A percentile compares a stretch with the other conserved stretches of the same genome.
Evolutionary conservation across 1,139 yeast genomes (phyloP).

Genomic region (Pichia sp.): DNA sequence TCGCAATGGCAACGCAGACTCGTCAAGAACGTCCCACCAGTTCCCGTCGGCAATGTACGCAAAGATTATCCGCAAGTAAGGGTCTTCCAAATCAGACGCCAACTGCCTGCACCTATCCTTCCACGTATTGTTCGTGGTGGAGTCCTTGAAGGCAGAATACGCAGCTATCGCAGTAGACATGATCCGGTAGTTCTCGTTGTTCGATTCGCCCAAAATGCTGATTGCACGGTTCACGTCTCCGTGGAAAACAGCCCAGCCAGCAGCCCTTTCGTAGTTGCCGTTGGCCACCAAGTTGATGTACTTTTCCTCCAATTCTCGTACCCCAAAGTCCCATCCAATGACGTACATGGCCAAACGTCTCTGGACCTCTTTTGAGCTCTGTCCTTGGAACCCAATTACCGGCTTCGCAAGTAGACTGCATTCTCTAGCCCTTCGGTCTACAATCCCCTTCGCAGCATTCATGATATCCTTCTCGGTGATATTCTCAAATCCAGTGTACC

Average conservation of each 20-base stretch:
- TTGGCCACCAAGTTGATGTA: constrained; percentile 50
- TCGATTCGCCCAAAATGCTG: constrained; percentile 55
- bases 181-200: constrained; percentile 59
- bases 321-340: constrained; percentile 88
- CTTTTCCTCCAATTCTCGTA: constrained; percentile 69
- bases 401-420: constrained; percentile 27
- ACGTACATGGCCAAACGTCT: constrained; percentile 77
- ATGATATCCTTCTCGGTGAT: constrained; percentile 42
- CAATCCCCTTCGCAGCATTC: constrained; percentile 33
- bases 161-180: constrained; percentile 96
- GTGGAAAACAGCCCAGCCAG: constrained; percentile 96
- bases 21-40: constrained; percentile 95
- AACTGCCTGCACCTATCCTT: constrained; percentile 85
- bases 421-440: constrained; percentile 28
- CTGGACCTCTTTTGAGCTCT: constrained; percentile 53
- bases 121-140: constrained; percentile 74
- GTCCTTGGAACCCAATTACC: constrained; percentile 41
- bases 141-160: constrained; percentile 59
- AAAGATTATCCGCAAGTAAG: constrained; percentile 86
- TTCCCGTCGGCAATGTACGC: constrained; percentile 92
- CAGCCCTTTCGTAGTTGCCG: constrained; percentile 82
- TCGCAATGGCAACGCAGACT: constrained; percentile 77
- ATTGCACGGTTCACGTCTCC: constrained; percentile 84
- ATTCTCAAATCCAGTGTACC: constrained; percentile 38
- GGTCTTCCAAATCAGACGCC: constrained; percentile 84